A percentile compares a stretch with the other conserved stretches of the same genome.
Conservation (phyloP, 1,284 basidiomycete genomes). For the Cryptococcus sp. region DNA sequence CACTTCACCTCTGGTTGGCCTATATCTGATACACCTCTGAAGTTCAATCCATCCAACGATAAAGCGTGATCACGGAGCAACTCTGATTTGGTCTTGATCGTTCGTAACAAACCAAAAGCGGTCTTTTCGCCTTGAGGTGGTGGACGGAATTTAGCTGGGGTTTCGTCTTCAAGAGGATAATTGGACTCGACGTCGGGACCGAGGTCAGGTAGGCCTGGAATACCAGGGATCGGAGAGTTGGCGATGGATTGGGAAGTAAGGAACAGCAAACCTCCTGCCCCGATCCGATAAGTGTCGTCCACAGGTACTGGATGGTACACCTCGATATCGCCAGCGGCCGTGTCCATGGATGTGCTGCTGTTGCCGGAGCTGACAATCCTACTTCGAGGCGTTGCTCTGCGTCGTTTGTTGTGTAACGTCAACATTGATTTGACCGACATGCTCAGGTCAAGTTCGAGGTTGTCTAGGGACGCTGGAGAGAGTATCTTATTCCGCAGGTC, state of each 20-base stretch:
- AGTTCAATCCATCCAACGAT: background rate
- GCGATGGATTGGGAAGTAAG: slow-evolving; percentile 21
- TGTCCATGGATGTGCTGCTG: background rate
- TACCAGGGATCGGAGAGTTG: slow-evolving; percentile 9
- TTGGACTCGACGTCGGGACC: slow-evolving; percentile 43
- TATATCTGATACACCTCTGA: background rate
- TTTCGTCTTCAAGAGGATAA: slow-evolving; percentile 39
- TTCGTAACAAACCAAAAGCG: slow-evolving; percentile 47
- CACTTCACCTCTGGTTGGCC: slow-evolving; percentile 28
- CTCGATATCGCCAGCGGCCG: background rate
- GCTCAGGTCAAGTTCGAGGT: slow-evolving; percentile 39
- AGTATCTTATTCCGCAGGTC: slow-evolving; percentile 35
- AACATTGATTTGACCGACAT: slow-evolving; percentile 27
- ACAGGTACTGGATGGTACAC: slow-evolving; percentile 65
- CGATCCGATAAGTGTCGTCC: slow-evolving; percentile 74
- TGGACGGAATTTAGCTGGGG: slow-evolving; percentile 13
- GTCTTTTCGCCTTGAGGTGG: slow-evolving; percentile 41
- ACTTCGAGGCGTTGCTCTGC: slow-evolving; percentile 14
- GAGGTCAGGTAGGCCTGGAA: slow-evolving; percentile 36
- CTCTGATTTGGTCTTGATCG: slow-evolving; percentile 28
- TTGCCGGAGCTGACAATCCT: slow-evolving; percentile 8
- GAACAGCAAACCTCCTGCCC: slow-evolving; percentile 60
- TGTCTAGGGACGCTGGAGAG: slow-evolving; percentile 17
- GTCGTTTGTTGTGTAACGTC: slow-evolving; percentile 13
- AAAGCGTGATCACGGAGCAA: slow-evolving; percentile 17